These are phyloP conservation scores for Funneliformis mosseae DNA, from an alignment of 192 early-diverging fungal genomes.

Conservation along the genomic window DNA sequence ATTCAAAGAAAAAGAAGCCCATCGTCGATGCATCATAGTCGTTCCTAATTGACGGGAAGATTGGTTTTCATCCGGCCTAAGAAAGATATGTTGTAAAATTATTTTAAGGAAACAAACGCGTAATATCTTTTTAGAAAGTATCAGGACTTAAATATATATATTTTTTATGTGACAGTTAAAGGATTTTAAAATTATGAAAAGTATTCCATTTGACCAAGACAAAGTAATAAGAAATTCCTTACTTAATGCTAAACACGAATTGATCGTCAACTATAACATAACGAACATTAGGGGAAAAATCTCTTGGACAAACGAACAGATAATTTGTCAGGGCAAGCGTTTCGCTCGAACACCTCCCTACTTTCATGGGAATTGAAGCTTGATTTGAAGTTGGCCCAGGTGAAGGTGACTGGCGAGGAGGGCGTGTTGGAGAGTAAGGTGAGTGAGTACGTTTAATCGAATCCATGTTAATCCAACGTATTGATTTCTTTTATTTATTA, in stretches of 20 bases:
- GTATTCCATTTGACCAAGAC: no score
- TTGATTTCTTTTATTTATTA: no score
- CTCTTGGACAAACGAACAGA: slow-evolving; percentile 70
- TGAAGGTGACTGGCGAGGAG: neutral
- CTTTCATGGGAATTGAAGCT: slow-evolving; percentile 32
- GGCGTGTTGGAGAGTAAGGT: neutral
- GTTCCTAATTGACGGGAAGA: slow-evolving; percentile 54
- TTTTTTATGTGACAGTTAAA: neutral
- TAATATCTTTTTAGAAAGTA: neutral
- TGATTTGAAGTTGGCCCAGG: neutral
- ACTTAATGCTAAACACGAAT: slow-evolving; percentile 84
- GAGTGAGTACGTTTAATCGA: neutral
- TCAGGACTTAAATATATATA: slow-evolving; percentile 13
- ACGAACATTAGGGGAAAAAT: slow-evolving; percentile 67
- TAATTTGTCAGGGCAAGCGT: slow-evolving; percentile 69
- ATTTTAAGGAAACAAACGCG: neutral
- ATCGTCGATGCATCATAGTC: slow-evolving; percentile 62
- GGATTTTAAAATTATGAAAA: no score
- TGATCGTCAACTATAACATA: slow-evolving; percentile 79
- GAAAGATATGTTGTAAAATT: neutral
- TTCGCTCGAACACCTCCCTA: slow-evolving; percentile 51
- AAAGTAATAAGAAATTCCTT: no score
- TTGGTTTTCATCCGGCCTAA: slow-evolving; percentile 50
- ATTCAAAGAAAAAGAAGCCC: slow-evolving; percentile 64
- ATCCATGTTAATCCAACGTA: slow-evolving; percentile 16